Conservation (phyloP, 768 basidiomycete species). For the Amanita muscaria region DNA sequence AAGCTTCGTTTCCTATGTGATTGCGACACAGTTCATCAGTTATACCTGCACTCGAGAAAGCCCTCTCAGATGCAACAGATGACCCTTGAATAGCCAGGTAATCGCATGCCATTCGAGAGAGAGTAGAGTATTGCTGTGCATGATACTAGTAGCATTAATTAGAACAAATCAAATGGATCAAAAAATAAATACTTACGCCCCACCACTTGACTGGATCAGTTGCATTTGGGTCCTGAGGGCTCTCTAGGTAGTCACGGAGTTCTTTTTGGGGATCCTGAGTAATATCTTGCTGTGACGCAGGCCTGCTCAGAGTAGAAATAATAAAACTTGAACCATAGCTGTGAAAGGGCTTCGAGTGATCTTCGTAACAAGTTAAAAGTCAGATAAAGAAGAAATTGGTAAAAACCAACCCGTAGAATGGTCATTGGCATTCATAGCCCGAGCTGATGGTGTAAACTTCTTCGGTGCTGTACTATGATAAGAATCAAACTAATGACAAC, state of each 20-base stretch:
- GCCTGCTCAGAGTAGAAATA: neutral
- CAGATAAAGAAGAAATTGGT: too few species aligned
- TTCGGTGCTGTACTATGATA: constrained; percentile 10
- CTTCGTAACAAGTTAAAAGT: too few species aligned
- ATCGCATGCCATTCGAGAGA: constrained; percentile 11
- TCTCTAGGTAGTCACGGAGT: constrained; percentile 6
- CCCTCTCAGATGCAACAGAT: constrained; percentile 18
- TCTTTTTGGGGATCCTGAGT: constrained; percentile 3
- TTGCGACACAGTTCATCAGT: constrained; percentile 14
- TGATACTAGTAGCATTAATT: too few species aligned
- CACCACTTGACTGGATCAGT: constrained; percentile 4
- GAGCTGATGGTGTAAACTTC: neutral
- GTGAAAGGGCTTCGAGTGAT: too few species aligned
- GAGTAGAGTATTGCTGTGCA: constrained; percentile 7
- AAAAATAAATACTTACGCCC: constrained; percentile 1
- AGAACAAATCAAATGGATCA: too few species aligned
- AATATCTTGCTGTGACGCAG: neutral
- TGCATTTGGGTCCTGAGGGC: neutral
- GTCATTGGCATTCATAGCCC: too few species aligned
- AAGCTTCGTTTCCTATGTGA: constrained; percentile 7
- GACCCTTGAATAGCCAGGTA: constrained; percentile 21
- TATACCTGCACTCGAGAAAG: constrained; percentile 18
- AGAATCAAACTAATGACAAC: constrained; percentile 12
- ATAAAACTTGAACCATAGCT: neutral
- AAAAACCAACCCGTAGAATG: too few species aligned